phyloP scores from a whole-genome alignment of 2,329 filamentous ascomycete genomes.

The Pseudopithomyces chartarum region DNA sequence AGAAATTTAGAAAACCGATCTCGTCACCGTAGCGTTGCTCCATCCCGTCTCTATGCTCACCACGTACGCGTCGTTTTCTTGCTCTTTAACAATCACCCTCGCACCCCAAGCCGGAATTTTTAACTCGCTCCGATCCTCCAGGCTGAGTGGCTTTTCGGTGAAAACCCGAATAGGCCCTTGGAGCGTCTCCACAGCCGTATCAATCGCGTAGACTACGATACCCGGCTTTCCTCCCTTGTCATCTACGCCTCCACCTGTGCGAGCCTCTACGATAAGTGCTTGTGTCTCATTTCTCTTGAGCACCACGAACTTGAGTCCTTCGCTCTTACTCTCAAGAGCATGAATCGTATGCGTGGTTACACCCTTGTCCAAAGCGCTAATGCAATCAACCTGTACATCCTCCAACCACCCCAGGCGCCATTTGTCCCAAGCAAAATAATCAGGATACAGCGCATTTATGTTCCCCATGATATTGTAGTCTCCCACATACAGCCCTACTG shows the following conservation, averaged over 20 bases:
- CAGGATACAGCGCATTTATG: not conserved
- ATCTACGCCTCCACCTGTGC: not conserved
- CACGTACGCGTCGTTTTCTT: not conserved
- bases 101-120: not conserved
- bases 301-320: not conserved
- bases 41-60: not conserved
- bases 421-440: slow-evolving; percentile 7
- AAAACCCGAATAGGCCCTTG: not conserved
- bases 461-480: slow-evolving; percentile 2
- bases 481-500: not conserved
- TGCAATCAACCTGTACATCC: not conserved
- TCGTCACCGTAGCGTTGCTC: not conserved
- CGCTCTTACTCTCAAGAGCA: not conserved
- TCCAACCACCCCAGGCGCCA: slow-evolving; percentile 4
- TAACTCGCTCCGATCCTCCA: not conserved
- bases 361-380: not conserved
- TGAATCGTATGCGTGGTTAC: not conserved
- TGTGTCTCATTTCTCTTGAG: not conserved
- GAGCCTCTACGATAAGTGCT: not conserved
- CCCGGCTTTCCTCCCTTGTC: not conserved
- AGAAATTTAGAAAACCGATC: not conserved
- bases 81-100: not conserved
- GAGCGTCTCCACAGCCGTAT: slow-evolving; percentile 2
- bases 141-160: not conserved
- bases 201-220: not conserved